These are phyloP conservation scores for Cystofilobasidium bisporidii DNA, from an alignment of 768 basidiomycete genomes.

Conservation along the genomic window DNA sequence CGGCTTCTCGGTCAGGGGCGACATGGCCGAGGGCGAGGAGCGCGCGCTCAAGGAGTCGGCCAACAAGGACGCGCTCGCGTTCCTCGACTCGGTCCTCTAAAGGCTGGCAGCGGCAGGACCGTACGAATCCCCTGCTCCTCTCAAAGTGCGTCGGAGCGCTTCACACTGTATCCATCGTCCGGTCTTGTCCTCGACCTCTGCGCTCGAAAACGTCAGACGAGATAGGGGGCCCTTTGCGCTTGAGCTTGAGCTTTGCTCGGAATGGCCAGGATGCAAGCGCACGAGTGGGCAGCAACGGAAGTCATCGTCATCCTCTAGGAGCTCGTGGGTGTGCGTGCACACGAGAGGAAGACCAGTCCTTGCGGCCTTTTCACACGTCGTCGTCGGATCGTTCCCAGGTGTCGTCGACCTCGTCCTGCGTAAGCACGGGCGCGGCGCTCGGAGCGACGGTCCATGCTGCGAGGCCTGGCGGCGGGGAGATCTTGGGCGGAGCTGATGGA, in stretches of 20 bases:
- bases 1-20: slow-evolving; percentile 40
- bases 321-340: no score
- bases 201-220: no score
- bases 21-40: slow-evolving; percentile 34
- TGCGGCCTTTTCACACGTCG: neutral
- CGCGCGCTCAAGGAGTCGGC: slow-evolving; percentile 37
- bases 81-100: slow-evolving; percentile 30
- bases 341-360: no score
- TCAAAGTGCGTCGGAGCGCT: no score
- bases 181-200: no score
- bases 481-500: neutral
- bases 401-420: slow-evolving; percentile 3
- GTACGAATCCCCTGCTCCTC: neutral
- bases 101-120: neutral
- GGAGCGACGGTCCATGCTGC: neutral
- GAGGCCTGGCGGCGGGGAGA: neutral
- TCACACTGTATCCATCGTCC: no score
- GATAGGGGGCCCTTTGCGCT: no score
- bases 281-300: no score
- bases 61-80: slow-evolving; percentile 32
- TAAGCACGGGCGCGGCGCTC: neutral
- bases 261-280: no score
- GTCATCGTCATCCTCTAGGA: no score
- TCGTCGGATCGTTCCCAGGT: slow-evolving; percentile 25
- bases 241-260: no score